Base-by-base conservation (phyloP, 495 filamentous ascomycete genomes). In the Cryomyces minteri region DNA sequence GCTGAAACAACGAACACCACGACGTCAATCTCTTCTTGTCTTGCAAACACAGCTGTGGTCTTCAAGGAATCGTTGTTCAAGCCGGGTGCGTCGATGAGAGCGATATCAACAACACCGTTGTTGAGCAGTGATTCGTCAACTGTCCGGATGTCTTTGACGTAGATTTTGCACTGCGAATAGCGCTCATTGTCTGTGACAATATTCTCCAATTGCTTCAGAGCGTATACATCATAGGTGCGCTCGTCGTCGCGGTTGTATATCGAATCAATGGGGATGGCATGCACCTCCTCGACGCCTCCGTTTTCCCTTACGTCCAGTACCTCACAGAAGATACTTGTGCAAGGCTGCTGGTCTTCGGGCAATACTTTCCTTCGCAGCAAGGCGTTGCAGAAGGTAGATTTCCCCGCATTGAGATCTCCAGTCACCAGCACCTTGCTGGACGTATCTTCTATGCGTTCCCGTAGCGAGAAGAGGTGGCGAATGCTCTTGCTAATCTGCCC, bases 361-460 rank as follows among this genome's bases (percentile, higher is more conserved):
- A 98, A 66, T 11, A 98, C 72, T 62, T 95, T 95, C 47, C 87
- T 79, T 39, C 90, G 79, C 34, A 98, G 65, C 25, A 98, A 65
- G 7, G 90, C 92, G 63, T 98, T 98, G 67, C 90, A 98, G 53
- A 98, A 96, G 5, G 90, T 96, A 8, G 90, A 98, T 58, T 98
- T 98, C 55, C 90, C 90, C 10, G 90, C 88, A 58, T 98, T 98
- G 41, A 96, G 61, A 63, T 98, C 90, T 54, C 90, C 90, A 9
- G 90, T 98, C n/a, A 98, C 78, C 52, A 98, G 58, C 11, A 98
- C 92, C 63, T 96, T 98, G 64, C 92, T 96, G 4, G 88, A 84
- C 0, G 83, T 96, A 64, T 98, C 90, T 56, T 95, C 88, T 43
- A 98, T 98, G 43, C 90, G 76, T 51, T 96, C 92, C 48, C 85